Evolutionary conservation across 306 rosid genomes (phyloP).

Genomic region (Chamaecrista fasciculata): DNA sequence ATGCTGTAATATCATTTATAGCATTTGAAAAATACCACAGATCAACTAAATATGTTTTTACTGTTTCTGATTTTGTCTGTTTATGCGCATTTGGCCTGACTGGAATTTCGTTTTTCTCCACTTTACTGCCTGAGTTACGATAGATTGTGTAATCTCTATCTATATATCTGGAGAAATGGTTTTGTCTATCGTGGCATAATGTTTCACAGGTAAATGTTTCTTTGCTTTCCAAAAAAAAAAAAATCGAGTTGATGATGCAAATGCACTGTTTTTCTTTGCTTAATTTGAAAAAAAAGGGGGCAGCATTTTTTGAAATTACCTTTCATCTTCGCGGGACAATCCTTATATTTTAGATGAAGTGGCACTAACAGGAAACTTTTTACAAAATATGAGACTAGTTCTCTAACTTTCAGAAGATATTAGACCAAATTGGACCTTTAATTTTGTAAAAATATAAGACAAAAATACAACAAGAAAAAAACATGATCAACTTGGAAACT

Average conservation of each 20-base stretch:
- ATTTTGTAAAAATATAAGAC: too few species aligned
- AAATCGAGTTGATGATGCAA: not conserved
- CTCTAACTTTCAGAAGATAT: too few species aligned
- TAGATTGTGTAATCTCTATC: not conserved
- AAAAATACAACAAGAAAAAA: too few species aligned
- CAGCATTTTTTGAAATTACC: too few species aligned
- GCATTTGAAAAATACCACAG: slow-evolving; percentile 43
- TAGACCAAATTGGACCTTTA: too few species aligned
- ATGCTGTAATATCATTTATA: slow-evolving; percentile 50
- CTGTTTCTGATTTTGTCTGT: not conserved
- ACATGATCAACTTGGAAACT: too few species aligned
- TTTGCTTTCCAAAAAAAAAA: slow-evolving; percentile 5
- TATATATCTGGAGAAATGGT: not conserved
- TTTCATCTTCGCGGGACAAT: too few species aligned
- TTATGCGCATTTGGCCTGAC: slow-evolving; percentile 6
- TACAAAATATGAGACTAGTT: too few species aligned
- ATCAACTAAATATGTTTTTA: slow-evolving; percentile 13
- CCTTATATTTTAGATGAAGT: too few species aligned
- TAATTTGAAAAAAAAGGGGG: not conserved
- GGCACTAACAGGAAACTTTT: too few species aligned
- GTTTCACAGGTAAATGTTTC: slow-evolving; percentile 5
- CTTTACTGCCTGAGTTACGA: not conserved
- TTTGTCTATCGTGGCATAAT: slow-evolving; percentile 9
- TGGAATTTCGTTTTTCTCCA: not conserved
- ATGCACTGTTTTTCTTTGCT: not conserved